Percentiles rank a stretch among this genome's conserved stretches.
Conservation (phyloP, 345 rosid genomes). For the Salix caprea region DNA sequence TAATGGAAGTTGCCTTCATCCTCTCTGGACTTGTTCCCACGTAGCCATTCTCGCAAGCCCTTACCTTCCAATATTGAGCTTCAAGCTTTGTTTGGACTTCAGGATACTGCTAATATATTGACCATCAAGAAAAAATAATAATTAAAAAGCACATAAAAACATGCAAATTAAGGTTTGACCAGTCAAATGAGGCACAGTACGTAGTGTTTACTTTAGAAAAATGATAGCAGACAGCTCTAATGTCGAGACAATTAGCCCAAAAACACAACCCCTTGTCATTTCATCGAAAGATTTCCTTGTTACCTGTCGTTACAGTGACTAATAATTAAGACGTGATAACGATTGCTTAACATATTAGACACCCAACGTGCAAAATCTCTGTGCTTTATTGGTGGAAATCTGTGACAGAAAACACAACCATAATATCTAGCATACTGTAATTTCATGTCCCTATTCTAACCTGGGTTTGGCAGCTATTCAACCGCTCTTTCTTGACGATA, state of each 20-base stretch:
- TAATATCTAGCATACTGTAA: not conserved
- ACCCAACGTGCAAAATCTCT: not conserved
- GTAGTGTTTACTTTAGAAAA: not conserved
- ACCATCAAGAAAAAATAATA: not conserved
- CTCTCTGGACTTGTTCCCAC: constrained; percentile 36
- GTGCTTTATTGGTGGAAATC: not conserved
- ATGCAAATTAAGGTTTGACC: not conserved
- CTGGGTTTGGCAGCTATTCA: not conserved
- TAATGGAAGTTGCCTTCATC: constrained; percentile 51
- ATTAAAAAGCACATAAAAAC: not conserved
- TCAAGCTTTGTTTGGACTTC: constrained; percentile 7
- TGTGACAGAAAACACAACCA: constrained; percentile 11
- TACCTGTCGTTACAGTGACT: not conserved
- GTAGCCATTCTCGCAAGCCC: not conserved
- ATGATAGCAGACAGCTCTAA: not conserved
- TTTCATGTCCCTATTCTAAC: not conserved
- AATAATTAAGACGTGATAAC: not conserved
- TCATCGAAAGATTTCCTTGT: not conserved
- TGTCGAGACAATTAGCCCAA: not conserved
- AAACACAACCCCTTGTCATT: not conserved
- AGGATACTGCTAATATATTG: not conserved
- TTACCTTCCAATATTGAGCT: constrained; percentile 2
- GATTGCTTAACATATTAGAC: too few relatives aligned
- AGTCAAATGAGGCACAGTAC: not conserved
- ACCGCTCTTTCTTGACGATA: not conserved